A percentile compares a stretch with the other conserved stretches of the same genome.
Evolutionary conservation across 768 basidiomycete genomes (phyloP).

Genomic region (Boletales sp.): DNA sequence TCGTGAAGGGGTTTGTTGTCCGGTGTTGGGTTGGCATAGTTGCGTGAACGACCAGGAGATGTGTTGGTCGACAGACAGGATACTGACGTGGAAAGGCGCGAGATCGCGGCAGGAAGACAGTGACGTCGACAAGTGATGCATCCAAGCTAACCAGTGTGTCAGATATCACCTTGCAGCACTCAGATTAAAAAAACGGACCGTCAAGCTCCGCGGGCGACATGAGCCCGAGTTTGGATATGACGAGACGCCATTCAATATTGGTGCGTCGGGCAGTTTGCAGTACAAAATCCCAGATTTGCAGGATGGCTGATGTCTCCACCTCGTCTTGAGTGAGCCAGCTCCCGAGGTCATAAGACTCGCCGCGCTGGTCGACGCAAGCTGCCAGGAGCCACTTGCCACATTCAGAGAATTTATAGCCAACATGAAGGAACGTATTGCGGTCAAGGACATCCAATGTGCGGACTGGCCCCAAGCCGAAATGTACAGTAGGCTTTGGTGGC

Average conservation of each 20-base stretch:
- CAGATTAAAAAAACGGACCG: conserved; percentile 42
- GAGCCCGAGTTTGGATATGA: conserved; percentile 63
- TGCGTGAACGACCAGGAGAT: conserved; percentile 57
- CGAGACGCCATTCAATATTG: conserved; percentile 77
- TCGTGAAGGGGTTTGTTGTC: conserved; percentile 25
- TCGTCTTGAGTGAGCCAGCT: conserved; percentile 62
- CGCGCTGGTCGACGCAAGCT: conserved; percentile 73
- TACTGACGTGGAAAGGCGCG: conserved; percentile 54
- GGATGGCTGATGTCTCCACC: conserved; percentile 44
- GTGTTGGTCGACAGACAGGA: conserved; percentile 58
- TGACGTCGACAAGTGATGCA: conserved; percentile 43
- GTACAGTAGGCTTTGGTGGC: conserved; percentile 32
- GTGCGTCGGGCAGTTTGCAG: conserved; percentile 58
- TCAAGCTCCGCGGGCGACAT: conserved; percentile 59
- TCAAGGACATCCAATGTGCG: conserved; percentile 50
- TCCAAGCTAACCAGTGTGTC: conserved; percentile 55
- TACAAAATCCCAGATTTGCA: conserved; percentile 70
- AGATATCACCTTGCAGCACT: conserved; percentile 1
- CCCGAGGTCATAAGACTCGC: conserved; percentile 66
- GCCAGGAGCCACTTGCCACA: conserved; percentile 77
- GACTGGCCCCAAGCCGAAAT: conserved; percentile 38
- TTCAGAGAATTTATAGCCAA: conserved; percentile 64
- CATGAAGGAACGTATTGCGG: conserved; percentile 64
- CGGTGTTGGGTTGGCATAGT: conserved; percentile 18
- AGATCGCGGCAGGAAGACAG: conserved; percentile 37